Evolutionary conservation across 495 filamentous ascomycete genomes (phyloP), one percentile per base, ranked within the genome.

Genomic region (Annulohypoxylon stygium): DNA sequence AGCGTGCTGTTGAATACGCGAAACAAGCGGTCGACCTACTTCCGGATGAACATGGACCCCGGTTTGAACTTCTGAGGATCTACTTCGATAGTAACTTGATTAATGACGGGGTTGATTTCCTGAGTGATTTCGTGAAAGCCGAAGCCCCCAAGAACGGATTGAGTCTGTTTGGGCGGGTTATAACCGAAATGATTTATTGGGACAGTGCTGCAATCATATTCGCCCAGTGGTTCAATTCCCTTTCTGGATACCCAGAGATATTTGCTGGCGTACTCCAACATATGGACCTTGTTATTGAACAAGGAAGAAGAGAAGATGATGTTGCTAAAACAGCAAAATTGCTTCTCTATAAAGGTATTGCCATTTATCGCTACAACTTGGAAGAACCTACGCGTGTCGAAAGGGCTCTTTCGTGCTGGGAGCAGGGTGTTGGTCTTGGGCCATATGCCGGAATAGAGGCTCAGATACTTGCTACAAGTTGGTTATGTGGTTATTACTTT

Each of bases 311-410:
- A 57, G 53, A 57, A 18, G 9, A 36, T 1, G 18, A 20, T 3
- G 8, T 23, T n/a, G 6, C 3, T 23, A 37, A 37, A 18, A 33
- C 9, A 20, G 33, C 53, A 5, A 1, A 1, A 4, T 23, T 57
- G 33, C 33, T 36, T 7, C 53, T 57, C 30, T 57, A 37, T 37
- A 57, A 57, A 37, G 53, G 53, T 11, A 26, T 57, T n/a, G 53
- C 53, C 0, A 18, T 57, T 9, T 57, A 57, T 37, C 33, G 53
- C 30, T 57, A 57, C 12, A 9, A 33, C n/a, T 2, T 16, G 4
- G 53, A 57, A 36, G 30, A 57, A n/a, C 7, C 26, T n/a, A 54
- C 50, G 10, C 53, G 53, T 23, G 18, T 57, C 14, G n/a, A 57
- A 11, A 9, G 20, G n/a, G 53, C 53, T 16, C 7, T 57, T 33